These are phyloP conservation scores for Didymella pinodella DNA, from an alignment of 2,329 filamentous ascomycete species.

Conservation along the genomic window DNA sequence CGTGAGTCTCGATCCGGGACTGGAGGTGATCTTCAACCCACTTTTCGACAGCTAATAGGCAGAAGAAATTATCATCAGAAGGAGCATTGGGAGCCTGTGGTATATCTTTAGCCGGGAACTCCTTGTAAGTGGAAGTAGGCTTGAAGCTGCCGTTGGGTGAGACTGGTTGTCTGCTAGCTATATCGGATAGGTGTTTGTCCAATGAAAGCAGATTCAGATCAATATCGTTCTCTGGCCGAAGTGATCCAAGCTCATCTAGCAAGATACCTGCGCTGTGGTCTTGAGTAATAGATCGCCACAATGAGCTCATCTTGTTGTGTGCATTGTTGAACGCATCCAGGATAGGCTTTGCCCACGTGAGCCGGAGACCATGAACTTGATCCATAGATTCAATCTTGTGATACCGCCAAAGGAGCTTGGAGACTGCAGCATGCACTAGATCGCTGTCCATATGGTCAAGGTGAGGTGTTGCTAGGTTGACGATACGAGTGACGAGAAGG, in stretches of 20 bases:
- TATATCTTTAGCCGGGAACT: background rate
- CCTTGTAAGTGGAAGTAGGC: background rate
- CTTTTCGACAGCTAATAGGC: conserved; percentile 52
- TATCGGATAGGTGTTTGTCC: background rate
- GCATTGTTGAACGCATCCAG: background rate
- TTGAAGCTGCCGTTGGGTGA: background rate
- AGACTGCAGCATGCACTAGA: background rate
- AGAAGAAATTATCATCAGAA: background rate
- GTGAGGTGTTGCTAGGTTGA: background rate
- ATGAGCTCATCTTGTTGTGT: background rate
- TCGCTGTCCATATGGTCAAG: background rate
- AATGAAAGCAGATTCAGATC: background rate
- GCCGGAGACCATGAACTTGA: background rate
- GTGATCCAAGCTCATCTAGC: background rate
- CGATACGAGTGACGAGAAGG: background rate
- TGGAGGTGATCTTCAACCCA: conserved; percentile 58
- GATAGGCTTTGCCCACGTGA: background rate
- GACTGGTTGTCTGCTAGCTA: background rate
- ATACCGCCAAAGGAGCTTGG: background rate
- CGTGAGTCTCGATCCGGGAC: conserved; percentile 51
- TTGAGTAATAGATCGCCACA: background rate
- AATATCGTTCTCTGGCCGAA: background rate
- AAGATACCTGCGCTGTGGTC: background rate
- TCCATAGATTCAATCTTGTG: background rate
- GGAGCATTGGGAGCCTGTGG: background rate